Conservation (phyloP, 768 basidiomycete genomes). For the Boletus coccyginus region DNA sequence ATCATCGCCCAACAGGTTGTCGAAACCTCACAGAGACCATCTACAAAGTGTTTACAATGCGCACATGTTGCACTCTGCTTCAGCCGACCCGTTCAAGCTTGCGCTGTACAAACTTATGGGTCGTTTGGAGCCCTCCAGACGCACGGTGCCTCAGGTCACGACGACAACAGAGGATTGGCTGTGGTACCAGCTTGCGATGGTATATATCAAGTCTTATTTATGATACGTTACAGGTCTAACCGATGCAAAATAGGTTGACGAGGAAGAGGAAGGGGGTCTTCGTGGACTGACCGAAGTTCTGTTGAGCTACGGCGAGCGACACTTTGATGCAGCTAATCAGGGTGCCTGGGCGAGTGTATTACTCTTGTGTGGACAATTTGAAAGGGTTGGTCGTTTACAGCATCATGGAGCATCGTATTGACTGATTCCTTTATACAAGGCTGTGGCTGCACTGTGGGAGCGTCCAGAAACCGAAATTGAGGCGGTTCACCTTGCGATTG, state of each 20-base stretch:
- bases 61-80: constrained; percentile 85
- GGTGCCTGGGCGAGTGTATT: constrained; percentile 82
- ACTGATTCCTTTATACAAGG: constrained; percentile 42
- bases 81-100: constrained; percentile 92
- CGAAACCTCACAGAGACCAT: constrained; percentile 75
- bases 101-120: constrained; percentile 96
- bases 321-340: constrained; percentile 67
- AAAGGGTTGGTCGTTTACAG: constrained; percentile 55
- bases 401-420: no score
- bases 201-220: constrained; percentile 16
- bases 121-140: constrained; percentile 77
- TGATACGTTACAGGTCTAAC: not conserved
- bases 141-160: constrained; percentile 84
- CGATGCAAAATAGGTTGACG: constrained; percentile 54
- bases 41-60: constrained; percentile 79
- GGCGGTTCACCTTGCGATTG: constrained; percentile 91
- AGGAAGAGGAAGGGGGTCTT: constrained; percentile 77
- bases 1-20: constrained; percentile 43
- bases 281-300: constrained; percentile 72
- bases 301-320: constrained; percentile 74
- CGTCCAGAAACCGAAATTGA: constrained; percentile 86
- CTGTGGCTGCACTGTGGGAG: constrained; percentile 87
- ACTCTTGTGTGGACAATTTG: constrained; percentile 92
- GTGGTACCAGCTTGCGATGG: constrained; percentile 94
- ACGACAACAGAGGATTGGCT: constrained; percentile 97